phyloP scores from a whole-genome alignment of 345 rosid species.

The Raphanus sativus region DNA sequence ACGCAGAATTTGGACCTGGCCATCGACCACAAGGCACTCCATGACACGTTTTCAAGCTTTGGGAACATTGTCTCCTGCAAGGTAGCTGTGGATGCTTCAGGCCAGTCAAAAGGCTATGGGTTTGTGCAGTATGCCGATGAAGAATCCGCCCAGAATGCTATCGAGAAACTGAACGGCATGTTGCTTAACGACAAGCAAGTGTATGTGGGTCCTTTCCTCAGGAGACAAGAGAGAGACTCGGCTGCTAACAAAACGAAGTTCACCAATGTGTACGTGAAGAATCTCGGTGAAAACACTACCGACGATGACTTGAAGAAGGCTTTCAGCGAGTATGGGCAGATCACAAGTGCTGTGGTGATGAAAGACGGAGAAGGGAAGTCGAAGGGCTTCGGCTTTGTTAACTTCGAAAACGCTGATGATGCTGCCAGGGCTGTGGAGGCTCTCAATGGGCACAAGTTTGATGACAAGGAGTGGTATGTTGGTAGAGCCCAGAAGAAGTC shows the following conservation, averaged over 20 bases:
- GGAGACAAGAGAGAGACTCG: conserved; percentile 84
- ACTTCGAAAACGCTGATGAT: conserved; percentile 81
- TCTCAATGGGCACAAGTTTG: conserved; percentile 73
- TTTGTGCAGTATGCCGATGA: conserved; percentile 86
- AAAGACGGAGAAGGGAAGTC: conserved; percentile 82
- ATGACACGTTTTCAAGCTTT: conserved; percentile 77
- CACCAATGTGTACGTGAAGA: conserved; percentile 89
- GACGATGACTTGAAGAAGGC: conserved; percentile 71
- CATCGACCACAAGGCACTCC: conserved; percentile 90
- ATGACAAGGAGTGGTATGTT: conserved; percentile 90
- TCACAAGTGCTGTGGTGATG: conserved; percentile 89
- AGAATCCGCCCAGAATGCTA: conserved; percentile 81
- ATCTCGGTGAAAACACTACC: conserved; percentile 60
- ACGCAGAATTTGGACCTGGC: conserved; percentile 79
- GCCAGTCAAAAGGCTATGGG: conserved; percentile 93
- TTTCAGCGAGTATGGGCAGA: conserved; percentile 84
- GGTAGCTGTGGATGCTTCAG: conserved; percentile 82
- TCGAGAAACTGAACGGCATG: conserved; percentile 90
- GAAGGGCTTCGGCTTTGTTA: conserved; percentile 89
- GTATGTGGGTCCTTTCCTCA: conserved; percentile 86
- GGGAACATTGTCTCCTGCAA: conserved; percentile 94
- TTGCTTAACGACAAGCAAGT: conserved; percentile 93
- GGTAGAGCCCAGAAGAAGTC: conserved; percentile 92
- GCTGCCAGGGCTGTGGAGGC: conserved; percentile 86
- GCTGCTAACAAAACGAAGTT: conserved; percentile 49